A percentile compares a stretch with the other conserved stretches of the same genome.
Conservation (phyloP, 345 rosid genomes). For the Nasturtium officinale region DNA sequence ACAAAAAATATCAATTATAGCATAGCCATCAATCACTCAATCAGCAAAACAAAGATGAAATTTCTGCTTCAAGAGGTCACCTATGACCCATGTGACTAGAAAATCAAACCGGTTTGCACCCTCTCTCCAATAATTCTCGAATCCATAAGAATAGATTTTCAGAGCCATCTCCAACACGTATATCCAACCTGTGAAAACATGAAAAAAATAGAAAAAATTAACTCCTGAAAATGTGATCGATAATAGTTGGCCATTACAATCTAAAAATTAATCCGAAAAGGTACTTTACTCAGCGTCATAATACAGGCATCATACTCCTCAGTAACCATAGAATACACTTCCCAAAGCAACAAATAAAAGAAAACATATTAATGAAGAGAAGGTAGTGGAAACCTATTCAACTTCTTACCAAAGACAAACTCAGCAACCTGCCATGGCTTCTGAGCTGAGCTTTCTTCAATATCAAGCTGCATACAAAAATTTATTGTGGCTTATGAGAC, state of each 20-base stretch:
- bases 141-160: constrained; percentile 83
- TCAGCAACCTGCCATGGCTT: constrained; percentile 85
- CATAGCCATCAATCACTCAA: constrained; percentile 27
- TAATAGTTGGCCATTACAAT: constrained; percentile 2
- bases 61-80: constrained; percentile 44
- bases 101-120: constrained; percentile 97
- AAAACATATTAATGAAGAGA: not conserved
- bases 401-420: constrained; percentile 83
- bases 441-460: constrained; percentile 80
- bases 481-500: constrained; percentile 1
- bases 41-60: not conserved
- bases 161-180: constrained; percentile 95
- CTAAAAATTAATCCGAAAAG: not conserved
- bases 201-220: constrained; percentile 20
- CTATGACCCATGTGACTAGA: constrained; percentile 84
- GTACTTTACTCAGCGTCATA: not conserved
- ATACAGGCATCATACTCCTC: not conserved
- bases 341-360: not conserved
- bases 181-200: constrained; percentile 77
- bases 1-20: constrained; percentile 29
- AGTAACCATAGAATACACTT: constrained; percentile 4
- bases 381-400: constrained; percentile 15
- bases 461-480: constrained; percentile 75
- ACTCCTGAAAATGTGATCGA: constrained; percentile 6
- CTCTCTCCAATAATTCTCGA: constrained; percentile 91